A percentile compares a stretch with the other conserved stretches of the same genome.
phyloP scores from a whole-genome alignment of 1,284 basidiomycete genomes.

The Pascua sp. region DNA sequence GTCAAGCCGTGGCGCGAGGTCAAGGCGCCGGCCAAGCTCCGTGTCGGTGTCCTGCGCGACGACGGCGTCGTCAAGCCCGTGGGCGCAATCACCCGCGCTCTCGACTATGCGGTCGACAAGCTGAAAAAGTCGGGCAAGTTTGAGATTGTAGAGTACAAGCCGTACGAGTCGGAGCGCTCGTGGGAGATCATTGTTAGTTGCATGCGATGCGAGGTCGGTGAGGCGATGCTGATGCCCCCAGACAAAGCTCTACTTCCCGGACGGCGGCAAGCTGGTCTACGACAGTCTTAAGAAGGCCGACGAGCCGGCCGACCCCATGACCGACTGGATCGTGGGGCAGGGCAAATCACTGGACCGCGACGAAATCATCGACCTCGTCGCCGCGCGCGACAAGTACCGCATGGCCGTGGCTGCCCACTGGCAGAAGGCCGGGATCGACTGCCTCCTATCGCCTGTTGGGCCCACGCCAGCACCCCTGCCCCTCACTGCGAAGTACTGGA shows the following conservation, averaged over 20 bases:
- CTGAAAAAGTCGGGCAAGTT: constrained; percentile 28
- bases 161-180: constrained; percentile 20
- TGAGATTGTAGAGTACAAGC: constrained; percentile 34
- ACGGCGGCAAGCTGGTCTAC: constrained; percentile 28
- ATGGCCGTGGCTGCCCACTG: constrained; percentile 31
- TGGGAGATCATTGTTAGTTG: constrained; percentile 30
- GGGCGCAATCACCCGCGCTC: constrained; percentile 44
- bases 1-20: constrained; percentile 54
- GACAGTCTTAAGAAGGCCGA: constrained; percentile 43
- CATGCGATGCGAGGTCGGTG: too few relatives aligned
- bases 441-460: constrained; percentile 38
- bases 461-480: constrained; percentile 38
- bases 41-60: constrained; percentile 46
- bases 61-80: constrained; percentile 60
- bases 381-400: constrained; percentile 32
- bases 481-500: constrained; percentile 40
- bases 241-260: constrained; percentile 44
- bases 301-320: constrained; percentile 39
- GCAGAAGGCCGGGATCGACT: constrained; percentile 31
- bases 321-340: constrained; percentile 34
- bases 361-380: constrained; percentile 32
- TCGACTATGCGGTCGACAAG: constrained; percentile 33
- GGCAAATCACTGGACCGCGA: constrained; percentile 32
- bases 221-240: constrained; percentile 43
- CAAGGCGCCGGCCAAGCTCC: constrained; percentile 58